Conservation (phyloP, 1,284 basidiomycete genomes). For the Stereum hirsutum region DNA sequence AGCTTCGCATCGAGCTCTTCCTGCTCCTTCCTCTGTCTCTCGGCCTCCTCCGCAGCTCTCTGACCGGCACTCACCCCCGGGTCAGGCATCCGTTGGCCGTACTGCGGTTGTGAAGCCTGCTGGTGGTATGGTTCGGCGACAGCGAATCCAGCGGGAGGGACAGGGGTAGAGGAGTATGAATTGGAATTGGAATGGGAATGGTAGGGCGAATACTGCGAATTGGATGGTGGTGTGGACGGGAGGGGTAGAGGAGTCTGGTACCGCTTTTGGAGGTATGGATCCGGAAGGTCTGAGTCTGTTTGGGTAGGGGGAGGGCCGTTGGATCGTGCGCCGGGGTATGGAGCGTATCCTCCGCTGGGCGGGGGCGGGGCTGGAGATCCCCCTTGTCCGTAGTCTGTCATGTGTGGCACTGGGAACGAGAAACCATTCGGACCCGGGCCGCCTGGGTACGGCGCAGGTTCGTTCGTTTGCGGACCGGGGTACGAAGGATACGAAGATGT, state of each 20-base stretch:
- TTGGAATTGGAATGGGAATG: background rate
- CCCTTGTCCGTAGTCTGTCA: no score
- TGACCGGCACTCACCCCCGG: slow-evolving; percentile 20
- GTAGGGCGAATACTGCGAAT: background rate
- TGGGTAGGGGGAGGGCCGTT: slow-evolving; percentile 1
- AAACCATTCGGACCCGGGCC: slow-evolving; percentile 6
- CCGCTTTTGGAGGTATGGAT: slow-evolving; percentile 29
- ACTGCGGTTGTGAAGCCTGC: no score
- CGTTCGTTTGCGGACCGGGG: background rate
- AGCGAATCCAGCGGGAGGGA: slow-evolving; percentile 5
- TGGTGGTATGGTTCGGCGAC: no score
- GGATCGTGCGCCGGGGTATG: background rate
- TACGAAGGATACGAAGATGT: background rate
- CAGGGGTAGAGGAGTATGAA: background rate
- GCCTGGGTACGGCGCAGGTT: background rate
- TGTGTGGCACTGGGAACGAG: slow-evolving; percentile 8
- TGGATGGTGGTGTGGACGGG: slow-evolving; percentile 21
- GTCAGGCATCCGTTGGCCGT: no score
- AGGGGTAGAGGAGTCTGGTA: slow-evolving; percentile 45
- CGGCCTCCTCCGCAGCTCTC: slow-evolving; percentile 27
- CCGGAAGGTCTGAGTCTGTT: slow-evolving; percentile 20
- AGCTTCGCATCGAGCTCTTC: slow-evolving; percentile 25
- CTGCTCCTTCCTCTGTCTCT: slow-evolving; percentile 20
- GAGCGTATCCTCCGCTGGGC: no score
- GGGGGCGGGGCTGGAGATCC: no score